phyloP scores from a whole-genome alignment of 1,139 yeast genomes.

The Hansenula lynferdii region DNA sequence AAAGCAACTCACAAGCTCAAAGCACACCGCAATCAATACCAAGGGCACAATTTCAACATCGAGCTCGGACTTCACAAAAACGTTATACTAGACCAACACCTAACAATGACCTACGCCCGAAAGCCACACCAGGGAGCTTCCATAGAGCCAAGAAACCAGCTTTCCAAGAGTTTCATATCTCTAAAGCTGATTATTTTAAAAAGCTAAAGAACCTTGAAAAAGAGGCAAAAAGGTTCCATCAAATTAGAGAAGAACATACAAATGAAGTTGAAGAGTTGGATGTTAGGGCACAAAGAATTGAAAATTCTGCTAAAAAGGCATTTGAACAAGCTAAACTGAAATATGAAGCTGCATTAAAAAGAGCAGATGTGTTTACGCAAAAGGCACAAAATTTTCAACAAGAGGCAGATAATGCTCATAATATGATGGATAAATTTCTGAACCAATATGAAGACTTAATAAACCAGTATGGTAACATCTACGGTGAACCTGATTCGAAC shows the following conservation, averaged over 20 bases:
- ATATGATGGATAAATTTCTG: slow-evolving; percentile 2
- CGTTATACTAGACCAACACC: no score
- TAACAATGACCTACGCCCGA: background rate
- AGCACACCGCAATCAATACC: no score
- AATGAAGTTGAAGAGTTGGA: slow-evolving; percentile 4
- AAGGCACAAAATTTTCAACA: slow-evolving; percentile 4
- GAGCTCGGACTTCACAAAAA: no score
- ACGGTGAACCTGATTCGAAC: slow-evolving; percentile 3
- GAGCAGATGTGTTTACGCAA: slow-evolving; percentile 1
- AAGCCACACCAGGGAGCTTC: background rate
- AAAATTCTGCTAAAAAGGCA: slow-evolving; percentile 12
- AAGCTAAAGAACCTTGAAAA: slow-evolving; percentile 1
- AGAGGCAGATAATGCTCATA: slow-evolving; percentile 6
- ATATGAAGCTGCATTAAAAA: slow-evolving; percentile 8
- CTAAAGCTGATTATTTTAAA: slow-evolving; percentile 7
- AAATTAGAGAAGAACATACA: slow-evolving; percentile 5
- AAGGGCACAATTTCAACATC: no score
- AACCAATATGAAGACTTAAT: slow-evolving; percentile 4
- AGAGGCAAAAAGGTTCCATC: background rate
- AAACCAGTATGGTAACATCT: slow-evolving; percentile 2
- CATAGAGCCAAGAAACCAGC: background rate
- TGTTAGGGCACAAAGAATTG: slow-evolving; percentile 5
- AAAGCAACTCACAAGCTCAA: no score
- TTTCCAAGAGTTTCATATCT: background rate
- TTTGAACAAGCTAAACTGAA: slow-evolving; percentile 12